These are phyloP conservation scores for Mycena kentingensis DNA, from an alignment of 768 basidiomycete species.

Conservation along the genomic window DNA sequence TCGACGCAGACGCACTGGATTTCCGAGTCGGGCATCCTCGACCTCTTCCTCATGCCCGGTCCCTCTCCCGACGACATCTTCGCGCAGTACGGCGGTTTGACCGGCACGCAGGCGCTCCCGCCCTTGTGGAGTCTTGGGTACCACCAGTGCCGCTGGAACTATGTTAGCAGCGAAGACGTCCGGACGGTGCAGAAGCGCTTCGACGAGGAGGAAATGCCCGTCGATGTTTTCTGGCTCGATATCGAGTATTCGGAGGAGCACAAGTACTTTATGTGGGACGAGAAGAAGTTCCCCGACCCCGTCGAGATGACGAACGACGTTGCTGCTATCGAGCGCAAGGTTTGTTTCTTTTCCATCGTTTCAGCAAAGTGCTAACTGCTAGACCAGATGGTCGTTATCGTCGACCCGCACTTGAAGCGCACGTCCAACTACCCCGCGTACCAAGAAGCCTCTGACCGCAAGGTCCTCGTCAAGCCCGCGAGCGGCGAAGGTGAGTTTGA, in stretches of 20 bases:
- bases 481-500: slow-evolving; percentile 86
- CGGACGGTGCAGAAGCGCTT: slow-evolving; percentile 82
- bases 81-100: slow-evolving; percentile 80
- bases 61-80: slow-evolving; percentile 83
- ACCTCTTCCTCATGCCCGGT: slow-evolving; percentile 91
- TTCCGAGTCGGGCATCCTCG: slow-evolving; percentile 95
- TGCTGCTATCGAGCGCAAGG: slow-evolving; percentile 83
- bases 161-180: slow-evolving; percentile 87
- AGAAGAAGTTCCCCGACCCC: slow-evolving; percentile 90
- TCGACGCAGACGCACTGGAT: slow-evolving; percentile 95
- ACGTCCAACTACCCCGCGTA: slow-evolving; percentile 78
- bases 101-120: slow-evolving; percentile 86
- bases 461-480: slow-evolving; percentile 77
- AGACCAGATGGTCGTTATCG: slow-evolving; percentile 90
- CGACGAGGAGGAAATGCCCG: slow-evolving; percentile 92
- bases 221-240: slow-evolving; percentile 97
- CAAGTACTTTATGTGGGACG: slow-evolving; percentile 97
- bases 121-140: slow-evolving; percentile 91
- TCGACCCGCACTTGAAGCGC: slow-evolving; percentile 96
- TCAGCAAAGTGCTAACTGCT: slow-evolving; percentile 7
- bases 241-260: slow-evolving; percentile 94
- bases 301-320: slow-evolving; percentile 92
- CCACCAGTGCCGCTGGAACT: slow-evolving; percentile 99
- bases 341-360: slow-evolving; percentile 28
- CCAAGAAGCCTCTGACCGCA: slow-evolving; percentile 79